These are phyloP conservation scores for Xylaria sp. DNA, from an alignment of 2,329 filamentous ascomycete genomes.

Conservation along the genomic window DNA sequence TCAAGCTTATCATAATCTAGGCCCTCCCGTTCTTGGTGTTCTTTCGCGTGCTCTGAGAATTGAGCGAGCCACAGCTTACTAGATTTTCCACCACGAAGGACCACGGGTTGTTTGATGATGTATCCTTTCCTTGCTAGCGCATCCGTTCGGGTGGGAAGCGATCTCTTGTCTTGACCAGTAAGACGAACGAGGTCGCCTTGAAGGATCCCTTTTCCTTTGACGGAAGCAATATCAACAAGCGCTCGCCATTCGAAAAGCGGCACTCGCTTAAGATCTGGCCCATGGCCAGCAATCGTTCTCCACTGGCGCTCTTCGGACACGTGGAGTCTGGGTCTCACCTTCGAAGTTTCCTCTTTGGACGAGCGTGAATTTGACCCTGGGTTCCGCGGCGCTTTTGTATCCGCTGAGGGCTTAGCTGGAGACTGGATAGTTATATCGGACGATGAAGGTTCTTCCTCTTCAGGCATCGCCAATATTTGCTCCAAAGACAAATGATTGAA, in stretches of 20 bases:
- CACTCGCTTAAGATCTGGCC: conserved; percentile 66
- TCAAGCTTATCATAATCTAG: conserved; percentile 52
- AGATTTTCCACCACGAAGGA: conserved; percentile 68
- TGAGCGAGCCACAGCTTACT: conserved; percentile 70
- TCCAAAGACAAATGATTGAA: conserved; percentile 54
- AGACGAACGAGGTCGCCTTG: conserved; percentile 69
- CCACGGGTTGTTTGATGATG: conserved; percentile 68
- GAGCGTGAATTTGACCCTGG: not conserved
- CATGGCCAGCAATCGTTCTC: conserved; percentile 68
- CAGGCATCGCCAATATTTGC: conserved; percentile 53
- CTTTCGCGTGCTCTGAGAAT: conserved; percentile 58
- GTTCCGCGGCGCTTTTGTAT: not conserved
- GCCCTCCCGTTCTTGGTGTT: conserved; percentile 52
- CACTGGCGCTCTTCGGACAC: conserved; percentile 67
- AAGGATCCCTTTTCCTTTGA: conserved; percentile 64
- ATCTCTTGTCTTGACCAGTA: conserved; percentile 71
- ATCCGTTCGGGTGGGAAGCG: conserved; percentile 70
- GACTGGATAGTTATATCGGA: conserved; percentile 6
- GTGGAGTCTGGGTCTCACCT: conserved; percentile 52
- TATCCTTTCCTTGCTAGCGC: conserved; percentile 69
- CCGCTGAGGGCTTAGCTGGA: conserved; percentile 3
- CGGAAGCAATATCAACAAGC: conserved; percentile 66
- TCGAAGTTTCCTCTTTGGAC: conserved; percentile 12
- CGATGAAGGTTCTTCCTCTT: conserved; percentile 41
- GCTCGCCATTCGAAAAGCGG: conserved; percentile 69